A percentile compares a stretch with the other conserved stretches of the same genome.
phyloP scores from a whole-genome alignment of 306 rosid species.

The Adenanthera pavonina region DNA sequence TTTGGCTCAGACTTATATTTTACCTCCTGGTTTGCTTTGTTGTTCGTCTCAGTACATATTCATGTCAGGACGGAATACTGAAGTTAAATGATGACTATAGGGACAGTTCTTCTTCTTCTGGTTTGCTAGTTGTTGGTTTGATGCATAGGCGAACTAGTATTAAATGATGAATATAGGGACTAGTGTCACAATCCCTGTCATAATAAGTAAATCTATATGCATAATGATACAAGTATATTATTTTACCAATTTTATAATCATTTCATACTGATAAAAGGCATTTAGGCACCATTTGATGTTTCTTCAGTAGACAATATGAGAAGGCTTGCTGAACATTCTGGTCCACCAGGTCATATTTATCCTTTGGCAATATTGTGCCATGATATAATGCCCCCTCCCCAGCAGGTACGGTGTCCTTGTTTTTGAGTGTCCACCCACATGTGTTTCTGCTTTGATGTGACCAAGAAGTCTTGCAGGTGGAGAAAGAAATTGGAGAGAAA shows the following conservation, averaged over 20 bases:
- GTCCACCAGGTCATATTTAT: constrained; percentile 85
- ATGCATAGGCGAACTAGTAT: not conserved
- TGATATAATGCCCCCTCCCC: constrained; percentile 98
- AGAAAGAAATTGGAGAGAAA: constrained; percentile 90
- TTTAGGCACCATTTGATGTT: constrained; percentile 93
- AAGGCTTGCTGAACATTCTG: constrained; percentile 86
- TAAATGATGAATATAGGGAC: constrained; percentile 14
- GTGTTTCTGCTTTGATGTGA: constrained; percentile 32
- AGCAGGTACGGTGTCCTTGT: constrained; percentile 52
- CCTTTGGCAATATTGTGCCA: constrained; percentile 85
- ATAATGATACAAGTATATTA: not conserved
- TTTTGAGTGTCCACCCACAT: constrained; percentile 40
- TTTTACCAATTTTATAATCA: constrained; percentile 33
- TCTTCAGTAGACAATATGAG: constrained; percentile 93
- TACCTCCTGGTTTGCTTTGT: constrained; percentile 9
- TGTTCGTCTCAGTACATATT: constrained; percentile 8
- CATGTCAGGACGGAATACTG: too few species aligned
- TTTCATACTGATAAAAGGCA: constrained; percentile 54
- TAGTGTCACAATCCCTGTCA: not conserved
- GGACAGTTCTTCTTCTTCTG: too few species aligned
- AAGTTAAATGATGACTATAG: too few species aligned
- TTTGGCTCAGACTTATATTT: too few species aligned
- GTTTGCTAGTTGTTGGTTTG: constrained; percentile 25
- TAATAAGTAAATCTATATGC: constrained; percentile 12
- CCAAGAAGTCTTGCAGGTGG: constrained; percentile 66